Percentiles rank a stretch among this genome's conserved stretches.
Conservation (phyloP, 1,284 basidiomycete genomes). For the Puccinia coronata region DNA sequence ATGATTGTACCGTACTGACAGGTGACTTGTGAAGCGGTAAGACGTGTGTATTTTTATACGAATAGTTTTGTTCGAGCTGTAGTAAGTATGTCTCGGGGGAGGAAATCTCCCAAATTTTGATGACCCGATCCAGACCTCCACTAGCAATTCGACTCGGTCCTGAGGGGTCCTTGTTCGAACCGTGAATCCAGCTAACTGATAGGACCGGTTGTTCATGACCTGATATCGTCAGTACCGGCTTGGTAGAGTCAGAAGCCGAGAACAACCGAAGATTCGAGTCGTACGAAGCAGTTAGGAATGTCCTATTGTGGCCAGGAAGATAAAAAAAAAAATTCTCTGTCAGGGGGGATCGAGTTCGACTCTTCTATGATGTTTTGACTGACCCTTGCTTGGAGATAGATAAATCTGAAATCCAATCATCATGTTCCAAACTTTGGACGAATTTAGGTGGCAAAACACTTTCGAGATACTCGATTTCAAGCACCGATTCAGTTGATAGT, state of each 20-base stretch:
- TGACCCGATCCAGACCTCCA: conserved; percentile 44
- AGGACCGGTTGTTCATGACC: conserved; percentile 39
- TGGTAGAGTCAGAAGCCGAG: conserved; percentile 51
- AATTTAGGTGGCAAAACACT: conserved; percentile 85
- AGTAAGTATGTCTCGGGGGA: conserved; percentile 50
- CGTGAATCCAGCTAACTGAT: conserved; percentile 32
- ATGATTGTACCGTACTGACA: conserved; percentile 69
- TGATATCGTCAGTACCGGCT: conserved; percentile 53
- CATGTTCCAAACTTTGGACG: conserved; percentile 76
- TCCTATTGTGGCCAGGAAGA: conserved; percentile 44
- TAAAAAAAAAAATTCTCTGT: not conserved
- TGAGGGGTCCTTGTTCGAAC: conserved; percentile 1
- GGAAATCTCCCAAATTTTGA: conserved; percentile 45
- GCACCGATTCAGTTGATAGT: conserved; percentile 20
- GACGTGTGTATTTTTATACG: conserved; percentile 65
- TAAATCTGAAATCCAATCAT: conserved; percentile 90
- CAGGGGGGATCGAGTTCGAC: not conserved
- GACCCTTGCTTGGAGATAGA: conserved; percentile 72
- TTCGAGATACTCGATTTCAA: conserved; percentile 88
- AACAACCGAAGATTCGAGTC: conserved; percentile 57
- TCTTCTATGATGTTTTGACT: conserved; percentile 56
- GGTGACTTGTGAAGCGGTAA: conserved; percentile 67
- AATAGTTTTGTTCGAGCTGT: conserved; percentile 57
- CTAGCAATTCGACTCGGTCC: conserved; percentile 21
- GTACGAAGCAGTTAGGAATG: conserved; percentile 59